Percentiles rank a stretch among this genome's conserved stretches.
phyloP scores from a whole-genome alignment of 306 rosid genomes.

The Lotus japonicus region DNA sequence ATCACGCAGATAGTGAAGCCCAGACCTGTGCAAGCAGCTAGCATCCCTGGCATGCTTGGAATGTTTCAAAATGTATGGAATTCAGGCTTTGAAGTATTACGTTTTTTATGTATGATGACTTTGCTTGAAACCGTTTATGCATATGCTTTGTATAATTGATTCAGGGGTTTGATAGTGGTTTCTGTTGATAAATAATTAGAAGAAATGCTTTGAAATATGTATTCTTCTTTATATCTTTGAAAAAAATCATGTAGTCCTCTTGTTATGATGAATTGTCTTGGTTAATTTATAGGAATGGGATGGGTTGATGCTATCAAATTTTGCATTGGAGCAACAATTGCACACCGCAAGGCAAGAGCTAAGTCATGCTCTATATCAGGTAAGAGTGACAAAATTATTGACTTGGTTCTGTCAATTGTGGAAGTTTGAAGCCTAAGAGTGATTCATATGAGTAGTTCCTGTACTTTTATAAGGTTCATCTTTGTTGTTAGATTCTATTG shows the following conservation, averaged over 20 bases:
- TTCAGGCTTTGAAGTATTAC: constrained; percentile 8
- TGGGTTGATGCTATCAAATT: constrained; percentile 76
- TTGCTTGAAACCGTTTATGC: background rate
- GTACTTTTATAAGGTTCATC: background rate
- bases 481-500: background rate
- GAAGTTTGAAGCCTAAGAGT: background rate
- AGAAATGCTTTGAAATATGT: background rate
- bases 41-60: constrained; percentile 99
- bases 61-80: constrained; percentile 89
- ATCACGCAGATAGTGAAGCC: constrained; percentile 90
- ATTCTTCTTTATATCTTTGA: background rate
- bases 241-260: background rate
- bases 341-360: constrained; percentile 95
- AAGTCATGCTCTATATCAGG: constrained; percentile 96
- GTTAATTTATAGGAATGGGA: constrained; percentile 78
- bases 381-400: constrained; percentile 14
- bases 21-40: constrained; percentile 96
- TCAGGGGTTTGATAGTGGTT: background rate
- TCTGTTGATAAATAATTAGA: background rate
- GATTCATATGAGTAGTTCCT: background rate
- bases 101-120: background rate
- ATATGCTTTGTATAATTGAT: background rate
- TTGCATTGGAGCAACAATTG: constrained; percentile 87
- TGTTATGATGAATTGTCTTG: background rate
- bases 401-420: background rate